Evolutionary conservation across 768 basidiomycete species (phyloP), one percentile per base, ranked within the genome.

Genomic region (Sporobolomyces pararoseus): DNA sequence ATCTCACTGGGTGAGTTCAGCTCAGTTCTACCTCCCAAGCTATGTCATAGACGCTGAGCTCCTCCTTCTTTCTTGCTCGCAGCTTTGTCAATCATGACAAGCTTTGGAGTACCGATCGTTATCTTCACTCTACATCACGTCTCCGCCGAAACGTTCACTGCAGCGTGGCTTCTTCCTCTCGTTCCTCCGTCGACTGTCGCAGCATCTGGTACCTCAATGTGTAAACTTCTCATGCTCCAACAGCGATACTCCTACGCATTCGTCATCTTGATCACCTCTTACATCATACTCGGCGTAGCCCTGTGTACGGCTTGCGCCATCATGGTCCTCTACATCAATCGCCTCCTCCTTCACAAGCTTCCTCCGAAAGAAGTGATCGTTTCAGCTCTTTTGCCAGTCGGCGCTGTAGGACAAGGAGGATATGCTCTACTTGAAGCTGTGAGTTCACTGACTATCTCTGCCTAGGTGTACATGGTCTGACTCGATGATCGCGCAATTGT

Each of bases 141-240:
- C 47, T 58, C 58, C 7, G 29, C 61, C 23, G 76, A 77, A n/a
- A 58, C 66, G 6, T 63, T 77, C 59, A 77, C 76, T 0, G 76
- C 76, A 6, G 72, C 74, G 5, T 77, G 76, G 76, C 55, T 77
- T 1, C 71, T 77, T 0, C 76, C 76, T n/a, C 69, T 75, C 66
- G 73, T 77, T 2, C 76, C 76, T 0, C 71, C 75, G 12, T 69
- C 74, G 47, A 77, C 76, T 7, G 64, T 74, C 27, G 76, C 73
- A 9, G 67, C 75, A 0, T 57, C 57, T 27, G 75, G 76, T 3
- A 53, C 70, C 1, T 66, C 70, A 4, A 42, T 77, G 17, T 71
- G 74, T 34, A 71, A 63, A 21, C 70, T 76, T 42, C 70, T 77
- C 53, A 51, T 72, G 29, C 25, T 23, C 3, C 50, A 65, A 17